Base-by-base conservation (phyloP, 2,329 filamentous ascomycete genomes). In the Xylaria polymorpha region DNA sequence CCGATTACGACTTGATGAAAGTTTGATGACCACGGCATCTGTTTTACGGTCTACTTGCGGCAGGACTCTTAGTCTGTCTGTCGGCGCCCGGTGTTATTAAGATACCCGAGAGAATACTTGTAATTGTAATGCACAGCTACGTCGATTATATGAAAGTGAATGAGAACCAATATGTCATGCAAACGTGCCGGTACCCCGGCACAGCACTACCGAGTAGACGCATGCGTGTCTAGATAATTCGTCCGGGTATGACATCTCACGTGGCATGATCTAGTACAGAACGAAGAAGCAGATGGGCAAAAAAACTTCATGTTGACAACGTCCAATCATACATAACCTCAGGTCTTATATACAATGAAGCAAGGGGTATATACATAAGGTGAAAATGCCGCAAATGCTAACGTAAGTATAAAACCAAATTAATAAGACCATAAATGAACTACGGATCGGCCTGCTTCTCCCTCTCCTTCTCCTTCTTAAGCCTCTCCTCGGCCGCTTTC, bases 401-500 rank as follows among this genome's bases (percentile, higher is more conserved):
- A 55, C 15, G 20, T 32, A 53, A 15, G 9, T 37, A 32, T 4
- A 10, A 44, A 59, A 62, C n/a, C 61, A 37, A 67, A 62, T 18
- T 14, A 58, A 37, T 22, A 29, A 51, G 29, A 48, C 6, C n/a
- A n/a, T 43, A 55, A 35, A 5, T 1, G 18, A 14, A 44, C 18
- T 29, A 51, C 5, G 29, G 55, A 14, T 75, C 72, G 2, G 70
- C 62, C 46, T 75, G 71, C n/a, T 69, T 65, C 53, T 75, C 71
- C 18, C 69, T 64, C 35, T 37, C 35, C 10, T 37, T 12, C 10
- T 37, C 35, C 10, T 37, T 37, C 35, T 37, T 85, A 74, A 88
- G 78, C 71, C 90, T 84, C 76, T 92, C 90, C 80, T 94, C 92
- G 0, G 91, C 91, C 5, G 92, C 92, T 63, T 84, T 88, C 0